Evolutionary conservation across 1,139 yeast genomes (phyloP), one percentile per base, ranked within the genome.

Genomic region (Sugiyamaella paludigena): DNA sequence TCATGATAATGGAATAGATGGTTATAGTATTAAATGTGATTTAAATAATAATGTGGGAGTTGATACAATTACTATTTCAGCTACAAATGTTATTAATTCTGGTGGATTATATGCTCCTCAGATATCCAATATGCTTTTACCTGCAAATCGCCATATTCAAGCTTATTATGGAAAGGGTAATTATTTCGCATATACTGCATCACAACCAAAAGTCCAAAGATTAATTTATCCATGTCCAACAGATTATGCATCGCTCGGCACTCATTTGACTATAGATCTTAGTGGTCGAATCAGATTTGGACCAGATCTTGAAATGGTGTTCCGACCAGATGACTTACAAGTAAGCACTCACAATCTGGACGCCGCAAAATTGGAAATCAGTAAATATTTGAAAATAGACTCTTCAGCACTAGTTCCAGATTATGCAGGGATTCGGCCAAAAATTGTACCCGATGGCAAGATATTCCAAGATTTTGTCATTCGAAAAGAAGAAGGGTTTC

Each of bases 291-390:
- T 88, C 36, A 76, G 81, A 57, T 89, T 89, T 64, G 97, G 97
- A 0, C 97, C 97, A 0, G 96, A 89, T 64, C 69, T 87, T 47
- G 95, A 88, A 65, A 88, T 95, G 89, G 78, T 86, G 2, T 76
- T 78, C 10, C 55, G 65, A 1, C 76, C 79, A 2, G 52, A 56
- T 8, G 69, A 70, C 43, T 54, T 67, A 6, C 50, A 54, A 15
- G 70, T 68, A 11, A 67, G 61, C 40, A 64, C 64, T 24, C 65
- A 63, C 1, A 84, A 83, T 52, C 63, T 83, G 26, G 71, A 71
- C 2, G 71, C 69, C 0, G 95, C 94, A 0, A 74, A 70, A 50
- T 67, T 72, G 33, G 87, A 85, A 1, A 83, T 88, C 16, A 59
- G 67, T 12, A 71, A 74, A 42, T 89, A 87, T 66, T 76, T 84